Evolutionary conservation across 306 rosid species (phyloP).

Genomic region (Dryas drummondii): DNA sequence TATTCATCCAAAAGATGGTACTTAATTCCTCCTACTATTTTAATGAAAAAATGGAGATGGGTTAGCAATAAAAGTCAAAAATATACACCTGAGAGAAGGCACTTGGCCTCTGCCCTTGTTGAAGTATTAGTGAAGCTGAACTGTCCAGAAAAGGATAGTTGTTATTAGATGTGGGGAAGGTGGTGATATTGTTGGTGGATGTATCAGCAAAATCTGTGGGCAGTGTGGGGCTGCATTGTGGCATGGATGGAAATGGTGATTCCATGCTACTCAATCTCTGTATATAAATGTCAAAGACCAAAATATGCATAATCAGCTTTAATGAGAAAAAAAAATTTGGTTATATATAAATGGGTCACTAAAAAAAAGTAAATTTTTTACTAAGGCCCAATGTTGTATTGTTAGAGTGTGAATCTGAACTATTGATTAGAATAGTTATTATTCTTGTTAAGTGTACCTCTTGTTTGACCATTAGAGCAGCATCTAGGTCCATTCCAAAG

Average conservation of each 20-base stretch:
- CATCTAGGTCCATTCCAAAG: conserved; percentile 61
- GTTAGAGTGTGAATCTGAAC: no score
- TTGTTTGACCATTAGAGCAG: conserved; percentile 45
- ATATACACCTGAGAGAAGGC: conserved; percentile 46
- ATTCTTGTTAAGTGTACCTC: conserved; percentile 40
- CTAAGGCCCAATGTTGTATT: background rate
- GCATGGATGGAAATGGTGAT: conserved; percentile 38
- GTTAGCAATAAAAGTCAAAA: background rate
- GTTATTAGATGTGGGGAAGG: conserved; percentile 29
- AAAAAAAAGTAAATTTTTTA: background rate
- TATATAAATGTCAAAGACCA: conserved; percentile 14
- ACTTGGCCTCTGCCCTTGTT: conserved; percentile 48
- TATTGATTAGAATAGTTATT: no score
- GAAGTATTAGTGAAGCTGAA: conserved; percentile 45
- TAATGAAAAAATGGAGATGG: background rate
- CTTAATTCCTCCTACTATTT: background rate
- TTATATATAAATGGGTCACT: background rate
- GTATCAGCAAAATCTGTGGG: conserved; percentile 49
- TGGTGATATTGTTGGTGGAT: conserved; percentile 7
- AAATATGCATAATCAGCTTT: conserved; percentile 11
- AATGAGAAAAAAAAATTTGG: background rate
- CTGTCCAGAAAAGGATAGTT: conserved; percentile 38
- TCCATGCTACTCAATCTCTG: conserved; percentile 45
- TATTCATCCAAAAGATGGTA: background rate
- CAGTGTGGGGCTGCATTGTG: conserved; percentile 50